Percentiles rank a stretch among this genome's conserved stretches.
Conservation (phyloP, 1,284 basidiomycete genomes). For the Cutaneotrichosporon sp. region DNA sequence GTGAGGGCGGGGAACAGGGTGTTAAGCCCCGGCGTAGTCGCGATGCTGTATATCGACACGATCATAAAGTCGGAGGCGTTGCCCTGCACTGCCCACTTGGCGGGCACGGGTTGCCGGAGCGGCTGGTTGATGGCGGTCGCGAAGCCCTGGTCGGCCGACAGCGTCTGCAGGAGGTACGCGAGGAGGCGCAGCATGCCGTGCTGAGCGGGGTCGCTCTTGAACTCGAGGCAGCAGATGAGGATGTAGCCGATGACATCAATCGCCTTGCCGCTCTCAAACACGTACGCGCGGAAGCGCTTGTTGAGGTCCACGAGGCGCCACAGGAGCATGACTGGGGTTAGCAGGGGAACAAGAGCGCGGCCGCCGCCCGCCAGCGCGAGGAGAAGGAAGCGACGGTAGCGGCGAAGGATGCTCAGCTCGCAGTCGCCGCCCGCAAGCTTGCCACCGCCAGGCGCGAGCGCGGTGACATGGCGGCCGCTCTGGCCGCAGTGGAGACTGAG, state of each 20-base stretch:
- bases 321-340: slow-evolving; percentile 68
- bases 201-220: slow-evolving; percentile 91
- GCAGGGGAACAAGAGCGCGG: neutral
- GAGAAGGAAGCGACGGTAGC: too few relatives aligned
- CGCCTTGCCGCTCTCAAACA: slow-evolving; percentile 75
- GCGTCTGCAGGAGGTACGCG: slow-evolving; percentile 87
- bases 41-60: slow-evolving; percentile 85
- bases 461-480: too few relatives aligned
- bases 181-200: slow-evolving; percentile 86
- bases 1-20: slow-evolving; percentile 89
- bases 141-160: slow-evolving; percentile 81
- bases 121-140: slow-evolving; percentile 64
- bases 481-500: too few relatives aligned
- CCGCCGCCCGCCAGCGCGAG: neutral
- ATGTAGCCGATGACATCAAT: slow-evolving; percentile 75
- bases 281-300: slow-evolving; percentile 84
- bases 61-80: slow-evolving; percentile 82
- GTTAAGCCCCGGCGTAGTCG: slow-evolving; percentile 81
- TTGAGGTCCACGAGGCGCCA: slow-evolving; percentile 91
- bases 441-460: too few relatives aligned
- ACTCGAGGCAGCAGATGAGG: slow-evolving; percentile 74
- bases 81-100: slow-evolving; percentile 73
- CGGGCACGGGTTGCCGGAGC: slow-evolving; percentile 63
- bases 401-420: too few relatives aligned
- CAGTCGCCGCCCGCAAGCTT: too few relatives aligned